Evolutionary conservation across 768 basidiomycete genomes (phyloP).

Genomic region (Rhodotorula kratochvilovae): DNA sequence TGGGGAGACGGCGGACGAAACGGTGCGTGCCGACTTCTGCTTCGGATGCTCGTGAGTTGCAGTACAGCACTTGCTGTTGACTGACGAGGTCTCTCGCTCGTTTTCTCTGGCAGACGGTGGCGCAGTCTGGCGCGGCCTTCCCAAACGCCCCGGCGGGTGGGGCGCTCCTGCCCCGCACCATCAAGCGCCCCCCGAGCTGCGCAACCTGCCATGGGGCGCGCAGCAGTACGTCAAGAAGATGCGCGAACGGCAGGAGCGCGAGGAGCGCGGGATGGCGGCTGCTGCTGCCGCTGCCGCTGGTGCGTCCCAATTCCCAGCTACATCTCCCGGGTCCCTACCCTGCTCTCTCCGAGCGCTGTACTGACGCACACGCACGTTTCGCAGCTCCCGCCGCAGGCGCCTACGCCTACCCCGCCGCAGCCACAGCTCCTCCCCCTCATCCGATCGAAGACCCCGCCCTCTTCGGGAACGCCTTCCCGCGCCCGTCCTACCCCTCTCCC

Average conservation of each 20-base stretch:
- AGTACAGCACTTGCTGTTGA: too few relatives aligned
- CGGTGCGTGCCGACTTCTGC: too few relatives aligned
- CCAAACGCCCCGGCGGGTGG: not conserved
- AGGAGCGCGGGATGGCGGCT: not conserved
- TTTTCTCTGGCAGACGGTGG: not conserved
- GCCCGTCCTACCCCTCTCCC: not conserved
- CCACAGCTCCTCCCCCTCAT: not conserved
- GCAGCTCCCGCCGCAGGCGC: too few relatives aligned
- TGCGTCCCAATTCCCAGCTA: not conserved
- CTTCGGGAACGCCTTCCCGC: constrained; percentile 1
- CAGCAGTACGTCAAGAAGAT: constrained; percentile 16
- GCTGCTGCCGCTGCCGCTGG: not conserved
- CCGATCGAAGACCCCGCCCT: not conserved
- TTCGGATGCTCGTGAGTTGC: too few relatives aligned
- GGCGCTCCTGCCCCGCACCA: not conserved
- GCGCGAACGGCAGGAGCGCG: constrained; percentile 5
- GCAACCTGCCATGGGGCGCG: not conserved
- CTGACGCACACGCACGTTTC: too few relatives aligned
- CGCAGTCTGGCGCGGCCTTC: not conserved
- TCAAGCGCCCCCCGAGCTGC: not conserved
- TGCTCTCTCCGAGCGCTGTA: too few relatives aligned
- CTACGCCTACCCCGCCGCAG: not conserved
- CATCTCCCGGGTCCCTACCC: too few relatives aligned
- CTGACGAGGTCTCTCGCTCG: too few relatives aligned
- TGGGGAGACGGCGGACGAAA: too few relatives aligned